These are phyloP conservation scores for Pichia sp. DNA, from an alignment of 1,139 yeast genomes.

Conservation along the genomic window DNA sequence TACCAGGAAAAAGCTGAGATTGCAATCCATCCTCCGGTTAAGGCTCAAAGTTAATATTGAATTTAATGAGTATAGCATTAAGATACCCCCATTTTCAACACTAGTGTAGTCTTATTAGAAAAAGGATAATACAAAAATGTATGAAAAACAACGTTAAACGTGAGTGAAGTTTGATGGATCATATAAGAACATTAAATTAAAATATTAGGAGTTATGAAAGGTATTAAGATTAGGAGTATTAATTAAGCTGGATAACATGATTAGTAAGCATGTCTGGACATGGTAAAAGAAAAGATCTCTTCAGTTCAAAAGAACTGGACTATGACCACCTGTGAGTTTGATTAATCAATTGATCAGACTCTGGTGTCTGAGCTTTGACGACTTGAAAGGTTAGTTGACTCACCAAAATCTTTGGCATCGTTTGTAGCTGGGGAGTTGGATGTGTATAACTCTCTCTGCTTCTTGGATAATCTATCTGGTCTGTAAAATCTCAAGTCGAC, in stretches of 20 bases:
- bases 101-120: neutral
- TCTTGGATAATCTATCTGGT: conserved; percentile 44
- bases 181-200: neutral
- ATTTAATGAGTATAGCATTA: no score
- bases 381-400: conserved; percentile 6
- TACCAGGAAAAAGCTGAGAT: no score
- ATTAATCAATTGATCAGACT: conserved; percentile 4
- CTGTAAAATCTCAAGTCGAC: conserved; percentile 75
- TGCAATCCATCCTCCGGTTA: no score
- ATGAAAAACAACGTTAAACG: neutral
- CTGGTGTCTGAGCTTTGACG: conserved; percentile 15
- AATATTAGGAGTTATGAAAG: neutral
- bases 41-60: no score
- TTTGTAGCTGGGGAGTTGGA: neutral
- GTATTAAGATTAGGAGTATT: neutral
- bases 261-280: neutral
- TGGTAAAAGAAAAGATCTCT: neutral
- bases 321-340: neutral
- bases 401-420: conserved; percentile 4
- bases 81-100: no score
- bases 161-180: neutral
- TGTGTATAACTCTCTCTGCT: neutral
- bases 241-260: neutral
- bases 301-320: neutral
- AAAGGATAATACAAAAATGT: neutral